Percentiles rank a stretch among this genome's conserved stretches.
phyloP scores from a whole-genome alignment of 495 filamentous ascomycete genomes.

The Trichoderma parareesei region DNA sequence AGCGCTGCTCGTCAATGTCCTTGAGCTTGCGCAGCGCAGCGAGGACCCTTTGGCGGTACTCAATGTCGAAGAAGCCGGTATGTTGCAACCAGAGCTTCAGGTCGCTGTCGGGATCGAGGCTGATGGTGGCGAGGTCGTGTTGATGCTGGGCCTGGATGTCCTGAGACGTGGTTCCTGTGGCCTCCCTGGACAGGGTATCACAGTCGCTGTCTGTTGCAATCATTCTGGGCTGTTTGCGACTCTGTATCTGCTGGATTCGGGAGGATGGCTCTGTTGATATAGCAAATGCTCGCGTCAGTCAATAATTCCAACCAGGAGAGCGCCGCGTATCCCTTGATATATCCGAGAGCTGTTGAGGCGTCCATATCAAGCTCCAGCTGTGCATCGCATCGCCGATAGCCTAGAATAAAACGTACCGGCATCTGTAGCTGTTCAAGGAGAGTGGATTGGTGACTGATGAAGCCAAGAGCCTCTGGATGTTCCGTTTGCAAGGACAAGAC shows the following conservation, averaged over 20 bases:
- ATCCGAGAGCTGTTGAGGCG: too few species aligned
- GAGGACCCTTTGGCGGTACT: background rate
- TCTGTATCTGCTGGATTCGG: background rate
- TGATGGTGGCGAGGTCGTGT: background rate
- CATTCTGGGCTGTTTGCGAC: background rate
- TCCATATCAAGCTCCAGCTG: too few species aligned
- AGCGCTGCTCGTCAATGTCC: background rate
- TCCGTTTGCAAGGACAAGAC: too few species aligned
- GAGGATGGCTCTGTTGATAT: background rate
- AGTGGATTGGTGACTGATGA: too few species aligned
- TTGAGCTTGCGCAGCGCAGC: background rate
- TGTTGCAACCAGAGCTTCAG: background rate
- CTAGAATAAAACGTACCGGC: too few species aligned
- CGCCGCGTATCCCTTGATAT: too few species aligned
- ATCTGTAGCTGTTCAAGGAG: too few species aligned
- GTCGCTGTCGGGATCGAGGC: background rate
- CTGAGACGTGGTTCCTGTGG: background rate
- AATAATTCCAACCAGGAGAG: too few species aligned
- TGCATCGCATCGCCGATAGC: too few species aligned
- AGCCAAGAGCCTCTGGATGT: too few species aligned
- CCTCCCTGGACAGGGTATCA: background rate
- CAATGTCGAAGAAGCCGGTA: background rate
- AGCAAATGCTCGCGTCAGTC: too few species aligned
- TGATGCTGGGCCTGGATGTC: background rate
- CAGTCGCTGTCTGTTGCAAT: slow-evolving; percentile 22